phyloP scores from a whole-genome alignment of 768 basidiomycete species.

The Termitomyces sp. region DNA sequence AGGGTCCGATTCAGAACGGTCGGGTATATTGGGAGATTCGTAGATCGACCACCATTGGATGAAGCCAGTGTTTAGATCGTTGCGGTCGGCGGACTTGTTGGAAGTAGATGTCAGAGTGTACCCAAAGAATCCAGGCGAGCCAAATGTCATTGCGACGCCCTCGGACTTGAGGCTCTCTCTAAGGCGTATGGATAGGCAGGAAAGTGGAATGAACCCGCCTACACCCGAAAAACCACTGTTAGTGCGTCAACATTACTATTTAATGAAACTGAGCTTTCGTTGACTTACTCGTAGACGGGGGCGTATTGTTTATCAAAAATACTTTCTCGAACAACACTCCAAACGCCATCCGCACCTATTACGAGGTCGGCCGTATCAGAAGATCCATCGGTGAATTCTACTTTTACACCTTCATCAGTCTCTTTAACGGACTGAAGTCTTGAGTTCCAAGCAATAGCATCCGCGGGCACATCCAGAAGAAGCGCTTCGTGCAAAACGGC shows the following conservation, averaged over 20 bases:
- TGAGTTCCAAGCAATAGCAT: conserved; percentile 25
- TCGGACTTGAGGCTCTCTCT: conserved; percentile 22
- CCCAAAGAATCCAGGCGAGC: conserved; percentile 31
- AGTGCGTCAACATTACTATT: not conserved
- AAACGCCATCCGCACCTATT: conserved; percentile 34
- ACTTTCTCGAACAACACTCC: conserved; percentile 27
- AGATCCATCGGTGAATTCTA: conserved; percentile 24
- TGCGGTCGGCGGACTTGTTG: conserved; percentile 1
- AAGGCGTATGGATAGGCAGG: conserved; percentile 20
- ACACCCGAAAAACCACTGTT: conserved; percentile 24
- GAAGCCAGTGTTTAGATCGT: conserved; percentile 7
- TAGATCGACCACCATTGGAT: conserved; percentile 40
- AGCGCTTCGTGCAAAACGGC: conserved; percentile 28
- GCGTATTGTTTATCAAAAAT: conserved; percentile 23
- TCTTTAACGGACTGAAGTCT: conserved; percentile 23
- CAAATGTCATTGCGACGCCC: conserved; percentile 31
- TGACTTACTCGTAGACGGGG: conserved; percentile 23
- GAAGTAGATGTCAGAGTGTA: conserved; percentile 21
- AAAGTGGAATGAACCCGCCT: conserved; percentile 31
- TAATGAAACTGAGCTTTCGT: not conserved
- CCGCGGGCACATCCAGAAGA: conserved; percentile 20
- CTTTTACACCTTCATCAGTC: conserved; percentile 16
- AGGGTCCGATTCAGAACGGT: conserved; percentile 17
- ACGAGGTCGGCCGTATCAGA: conserved; percentile 29
- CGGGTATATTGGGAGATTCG: conserved; percentile 22